A percentile compares a stretch with the other conserved stretches of the same genome.
Evolutionary conservation across 2,329 filamentous ascomycete genomes (phyloP).

Genomic region (Fusarium floridanum): DNA sequence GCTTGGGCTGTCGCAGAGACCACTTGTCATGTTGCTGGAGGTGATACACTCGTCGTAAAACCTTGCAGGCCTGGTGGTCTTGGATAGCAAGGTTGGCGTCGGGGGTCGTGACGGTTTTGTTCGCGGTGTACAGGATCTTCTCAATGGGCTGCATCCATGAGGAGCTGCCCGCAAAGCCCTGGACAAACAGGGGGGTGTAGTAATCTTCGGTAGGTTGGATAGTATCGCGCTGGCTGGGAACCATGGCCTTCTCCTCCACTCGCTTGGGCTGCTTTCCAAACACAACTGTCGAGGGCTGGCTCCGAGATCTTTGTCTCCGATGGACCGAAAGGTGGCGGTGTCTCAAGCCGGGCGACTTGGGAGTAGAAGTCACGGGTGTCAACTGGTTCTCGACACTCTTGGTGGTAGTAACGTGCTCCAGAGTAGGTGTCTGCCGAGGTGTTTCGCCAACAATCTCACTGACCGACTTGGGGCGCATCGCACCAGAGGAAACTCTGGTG

Average conservation of each 20-base stretch:
- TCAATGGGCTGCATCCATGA: conserved; percentile 74
- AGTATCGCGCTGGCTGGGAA: conserved; percentile 56
- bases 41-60: conserved; percentile 88
- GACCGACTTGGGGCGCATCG: conserved; percentile 78
- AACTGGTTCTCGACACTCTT: conserved; percentile 52
- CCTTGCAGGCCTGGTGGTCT: conserved; percentile 88
- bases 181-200: conserved; percentile 72
- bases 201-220: conserved; percentile 70
- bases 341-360: conserved; percentile 57
- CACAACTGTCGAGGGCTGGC: conserved; percentile 79
- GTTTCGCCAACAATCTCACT: conserved; percentile 77
- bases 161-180: conserved; percentile 67
- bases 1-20: conserved; percentile 90
- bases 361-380: conserved; percentile 58
- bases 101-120: conserved; percentile 89
- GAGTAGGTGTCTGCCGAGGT: conserved; percentile 52
- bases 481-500: conserved; percentile 77
- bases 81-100: conserved; percentile 87
- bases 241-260: conserved; percentile 61
- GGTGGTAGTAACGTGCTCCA: conserved; percentile 50
- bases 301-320: conserved; percentile 70
- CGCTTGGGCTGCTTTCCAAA: conserved; percentile 77
- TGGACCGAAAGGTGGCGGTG: conserved; percentile 51
- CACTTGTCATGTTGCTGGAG: conserved; percentile 92
- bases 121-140: conserved; percentile 82